These are phyloP conservation scores for Alternaria sp. DNA, from an alignment of 2,329 filamentous ascomycete genomes.

Conservation along the genomic window DNA sequence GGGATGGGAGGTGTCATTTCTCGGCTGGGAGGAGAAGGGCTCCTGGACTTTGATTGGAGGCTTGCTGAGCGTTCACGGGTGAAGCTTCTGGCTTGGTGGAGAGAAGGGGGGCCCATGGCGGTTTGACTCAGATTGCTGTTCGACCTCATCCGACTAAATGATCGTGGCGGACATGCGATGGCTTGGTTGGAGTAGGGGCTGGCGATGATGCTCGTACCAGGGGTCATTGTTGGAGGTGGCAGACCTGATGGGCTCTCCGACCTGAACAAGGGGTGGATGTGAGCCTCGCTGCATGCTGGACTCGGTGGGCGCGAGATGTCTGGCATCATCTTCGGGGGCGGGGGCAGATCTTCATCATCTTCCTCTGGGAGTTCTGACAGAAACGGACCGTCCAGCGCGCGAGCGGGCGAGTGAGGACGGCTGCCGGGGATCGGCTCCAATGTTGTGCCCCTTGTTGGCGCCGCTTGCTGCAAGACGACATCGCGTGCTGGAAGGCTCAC, in stretches of 20 bases:
- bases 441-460: constrained; percentile 55
- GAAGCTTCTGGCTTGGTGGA: constrained; percentile 34
- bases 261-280: constrained; percentile 81
- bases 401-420: constrained; percentile 69
- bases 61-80: constrained; percentile 31
- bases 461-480: constrained; percentile 41
- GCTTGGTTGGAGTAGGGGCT: constrained; percentile 72
- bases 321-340: constrained; percentile 42
- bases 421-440: constrained; percentile 76
- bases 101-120: constrained; percentile 21
- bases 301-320: constrained; percentile 47
- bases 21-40: constrained; percentile 44
- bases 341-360: constrained; percentile 38
- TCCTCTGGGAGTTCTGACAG: constrained; percentile 32
- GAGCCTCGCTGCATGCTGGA: constrained; percentile 62
- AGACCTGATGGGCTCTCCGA: constrained; percentile 67
- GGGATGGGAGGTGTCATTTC: constrained; percentile 52
- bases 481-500: constrained; percentile 69
- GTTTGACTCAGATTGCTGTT: constrained; percentile 33
- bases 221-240: constrained; percentile 68
- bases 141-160: constrained; percentile 48
- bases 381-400: constrained; percentile 62
- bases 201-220: constrained; percentile 73
- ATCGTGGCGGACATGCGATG: constrained; percentile 53
- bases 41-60: constrained; percentile 31